Base-by-base conservation (phyloP, 2,329 filamentous ascomycete species). In the Myriosclerotinia scirpicola region DNA sequence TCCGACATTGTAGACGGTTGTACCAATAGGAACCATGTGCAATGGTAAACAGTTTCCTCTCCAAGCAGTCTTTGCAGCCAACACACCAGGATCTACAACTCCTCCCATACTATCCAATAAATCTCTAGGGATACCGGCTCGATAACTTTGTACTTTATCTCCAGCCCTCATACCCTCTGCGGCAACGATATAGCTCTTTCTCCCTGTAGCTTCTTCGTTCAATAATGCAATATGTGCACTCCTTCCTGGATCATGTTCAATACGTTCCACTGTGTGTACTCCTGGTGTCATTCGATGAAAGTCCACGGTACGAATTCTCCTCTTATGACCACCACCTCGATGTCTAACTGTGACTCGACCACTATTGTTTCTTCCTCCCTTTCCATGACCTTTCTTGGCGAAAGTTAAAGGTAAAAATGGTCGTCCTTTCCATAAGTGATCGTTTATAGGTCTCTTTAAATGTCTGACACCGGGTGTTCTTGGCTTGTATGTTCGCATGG, bases 1-100 rank as follows among this genome's bases (percentile, higher is more conserved):
- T 15, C 94, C 94, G 44, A 99, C 89, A 72, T 94, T 95, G 83
- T 90, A 97, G 62, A 99, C 87, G 53, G 92, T 87, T 3, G 93
- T 97, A n/a, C 95, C 94, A 50, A 97, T 85, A 1, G 95, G 96
- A 68, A 99, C 91, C 89, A 99, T 95, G 79, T 96, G 91, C 77
- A 99, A 83, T 17, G 95, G 95, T 72, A 99, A 80, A 77, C 95
- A 99, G 79, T 99, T 99, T 65, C 95, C 95, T 75, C 92, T 86
- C 81, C 93, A 93, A 1, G 93, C 93, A 34, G 96, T 99, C 81
- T 92, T 95, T 40, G 95, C 91, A 9, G 96, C 95, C 69, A 99
- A 81, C 78, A 99, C 92, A 89, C 96, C 96, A 14, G 94, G 93
- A 83, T 99, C 95, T 61, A 97, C 85, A 53, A 89, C 81, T 73